Evolutionary conservation across 306 rosid species (phyloP).

Genomic region (Macrotyloma uniflorum): DNA sequence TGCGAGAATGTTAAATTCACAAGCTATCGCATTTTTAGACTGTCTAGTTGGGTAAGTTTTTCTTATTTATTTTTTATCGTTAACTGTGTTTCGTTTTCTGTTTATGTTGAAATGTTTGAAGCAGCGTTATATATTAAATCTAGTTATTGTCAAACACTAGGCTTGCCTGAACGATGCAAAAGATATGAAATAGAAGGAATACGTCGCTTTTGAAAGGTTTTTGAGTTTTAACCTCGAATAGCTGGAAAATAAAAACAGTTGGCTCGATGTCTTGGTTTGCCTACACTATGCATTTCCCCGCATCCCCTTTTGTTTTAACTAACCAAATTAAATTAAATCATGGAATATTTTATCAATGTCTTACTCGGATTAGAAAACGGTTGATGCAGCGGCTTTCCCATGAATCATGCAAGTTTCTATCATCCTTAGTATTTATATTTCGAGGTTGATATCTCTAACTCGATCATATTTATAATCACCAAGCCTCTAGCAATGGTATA

Average conservation of each 20-base stretch:
- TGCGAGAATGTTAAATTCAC: slow-evolving; percentile 53
- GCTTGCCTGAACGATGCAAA: neutral
- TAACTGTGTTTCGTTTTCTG: neutral
- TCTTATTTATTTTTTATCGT: neutral
- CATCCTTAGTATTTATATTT: slow-evolving; percentile 27
- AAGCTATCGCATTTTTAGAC: slow-evolving; percentile 58
- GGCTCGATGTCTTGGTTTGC: slow-evolving; percentile 8
- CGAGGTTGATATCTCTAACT: neutral
- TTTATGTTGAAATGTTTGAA: neutral
- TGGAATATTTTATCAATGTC: neutral
- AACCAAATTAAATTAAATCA: slow-evolving; percentile 2
- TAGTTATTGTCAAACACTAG: slow-evolving; percentile 4
- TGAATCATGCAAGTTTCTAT: neutral
- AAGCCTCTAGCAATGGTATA: neutral
- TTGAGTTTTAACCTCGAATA: slow-evolving; percentile 15
- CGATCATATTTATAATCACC: slow-evolving; percentile 6
- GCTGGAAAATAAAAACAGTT: slow-evolving; percentile 12
- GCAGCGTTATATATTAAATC: slow-evolving; percentile 18
- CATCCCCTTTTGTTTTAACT: slow-evolving; percentile 20
- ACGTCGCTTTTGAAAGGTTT: neutral
- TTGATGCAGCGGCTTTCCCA: slow-evolving; percentile 14
- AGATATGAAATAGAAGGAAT: slow-evolving; percentile 3
- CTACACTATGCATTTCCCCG: neutral
- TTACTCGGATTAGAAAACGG: neutral
- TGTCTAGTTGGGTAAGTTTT: slow-evolving; percentile 65